These are phyloP conservation scores for Neonectria neomacrospora DNA, from an alignment of 2,329 filamentous ascomycete species.

Conservation along the genomic window DNA sequence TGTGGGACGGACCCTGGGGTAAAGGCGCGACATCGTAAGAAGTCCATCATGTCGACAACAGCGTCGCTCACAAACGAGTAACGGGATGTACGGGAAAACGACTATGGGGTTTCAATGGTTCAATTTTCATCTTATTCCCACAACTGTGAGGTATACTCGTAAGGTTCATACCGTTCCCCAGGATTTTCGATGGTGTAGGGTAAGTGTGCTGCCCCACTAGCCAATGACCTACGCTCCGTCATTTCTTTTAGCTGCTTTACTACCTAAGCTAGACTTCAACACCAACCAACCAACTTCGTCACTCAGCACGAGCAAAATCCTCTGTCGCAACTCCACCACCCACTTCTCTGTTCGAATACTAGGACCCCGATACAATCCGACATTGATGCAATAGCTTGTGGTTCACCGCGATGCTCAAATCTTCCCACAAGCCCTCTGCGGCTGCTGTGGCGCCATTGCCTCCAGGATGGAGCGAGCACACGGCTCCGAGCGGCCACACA, in stretches of 20 bases:
- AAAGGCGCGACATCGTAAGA: neutral
- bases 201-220: slow-evolving; percentile 12
- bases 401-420: slow-evolving; percentile 71
- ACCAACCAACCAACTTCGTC: slow-evolving; percentile 10
- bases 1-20: neutral
- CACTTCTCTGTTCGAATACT: neutral
- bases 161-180: neutral
- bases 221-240: slow-evolving; percentile 29
- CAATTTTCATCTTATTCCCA: neutral
- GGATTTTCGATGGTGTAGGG: slow-evolving; percentile 17
- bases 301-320: slow-evolving; percentile 7
- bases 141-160: too few relatives aligned
- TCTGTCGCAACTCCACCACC: neutral
- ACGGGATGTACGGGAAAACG: neutral
- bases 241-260: slow-evolving; percentile 14
- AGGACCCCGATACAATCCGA: neutral
- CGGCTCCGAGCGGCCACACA: slow-evolving; percentile 83
- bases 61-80: neutral
- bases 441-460: slow-evolving; percentile 69
- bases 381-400: slow-evolving; percentile 30
- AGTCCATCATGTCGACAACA: neutral
- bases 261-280: slow-evolving; percentile 8
- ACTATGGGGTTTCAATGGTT: neutral
- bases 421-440: slow-evolving; percentile 74
- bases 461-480: slow-evolving; percentile 92